Conservation (phyloP, 2,329 filamentous ascomycete genomes). For the Scortechinia acanthostroma region DNA sequence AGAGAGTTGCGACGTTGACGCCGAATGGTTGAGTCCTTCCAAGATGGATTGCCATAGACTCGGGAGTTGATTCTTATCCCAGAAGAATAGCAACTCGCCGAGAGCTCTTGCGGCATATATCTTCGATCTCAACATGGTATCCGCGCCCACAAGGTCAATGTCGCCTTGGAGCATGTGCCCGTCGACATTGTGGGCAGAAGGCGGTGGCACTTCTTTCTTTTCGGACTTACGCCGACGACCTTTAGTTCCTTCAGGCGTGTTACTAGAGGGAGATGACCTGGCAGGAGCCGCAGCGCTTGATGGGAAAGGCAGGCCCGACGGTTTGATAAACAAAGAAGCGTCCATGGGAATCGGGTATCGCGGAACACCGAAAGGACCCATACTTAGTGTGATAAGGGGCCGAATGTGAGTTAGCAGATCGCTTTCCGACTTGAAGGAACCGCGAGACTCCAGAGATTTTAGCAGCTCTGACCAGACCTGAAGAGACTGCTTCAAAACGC, state of each 20-base stretch:
- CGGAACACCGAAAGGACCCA: constrained; percentile 87
- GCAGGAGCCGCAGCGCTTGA: constrained; percentile 34
- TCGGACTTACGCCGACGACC: constrained; percentile 81
- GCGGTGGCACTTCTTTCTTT: constrained; percentile 32
- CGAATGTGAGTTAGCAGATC: constrained; percentile 73
- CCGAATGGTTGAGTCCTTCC: constrained; percentile 63
- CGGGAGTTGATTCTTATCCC: constrained; percentile 34
- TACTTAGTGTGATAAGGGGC: constrained; percentile 74
- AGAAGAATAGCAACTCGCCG: constrained; percentile 51
- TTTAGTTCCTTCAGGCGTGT: constrained; percentile 61
- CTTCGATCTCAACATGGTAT: constrained; percentile 80
- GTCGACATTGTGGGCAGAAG: constrained; percentile 85
- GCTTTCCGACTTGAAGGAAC: constrained; percentile 55
- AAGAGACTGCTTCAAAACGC: constrained; percentile 73
- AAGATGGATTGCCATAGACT: constrained; percentile 61
- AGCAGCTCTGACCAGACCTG: constrained; percentile 81
- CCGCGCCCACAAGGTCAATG: constrained; percentile 84
- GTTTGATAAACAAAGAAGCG: constrained; percentile 78
- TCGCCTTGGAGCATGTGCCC: constrained; percentile 97
- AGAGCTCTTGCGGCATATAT: constrained; percentile 82
- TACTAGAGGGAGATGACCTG: constrained; percentile 41
- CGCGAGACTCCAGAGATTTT: constrained; percentile 50
- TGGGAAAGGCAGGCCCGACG: constrained; percentile 79
- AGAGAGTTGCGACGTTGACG: constrained; percentile 79
- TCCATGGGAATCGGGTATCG: constrained; percentile 91